Conservation (phyloP, 352 stramenopile genomes). For the Phytophthora parvispora region DNA sequence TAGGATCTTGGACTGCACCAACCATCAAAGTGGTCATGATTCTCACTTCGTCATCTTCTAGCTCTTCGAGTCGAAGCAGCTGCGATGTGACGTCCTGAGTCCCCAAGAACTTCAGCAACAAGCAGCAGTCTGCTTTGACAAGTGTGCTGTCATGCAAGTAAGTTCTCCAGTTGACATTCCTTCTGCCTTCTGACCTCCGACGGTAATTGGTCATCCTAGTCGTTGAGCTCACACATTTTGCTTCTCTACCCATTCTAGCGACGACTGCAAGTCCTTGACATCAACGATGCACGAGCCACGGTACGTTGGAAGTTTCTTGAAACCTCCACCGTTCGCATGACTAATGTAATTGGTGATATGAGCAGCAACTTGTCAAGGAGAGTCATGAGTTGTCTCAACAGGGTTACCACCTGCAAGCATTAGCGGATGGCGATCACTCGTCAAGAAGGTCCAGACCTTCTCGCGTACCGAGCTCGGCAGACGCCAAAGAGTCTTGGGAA, state of each 20-base stretch:
- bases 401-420: constrained; percentile 57
- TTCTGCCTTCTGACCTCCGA: neutral
- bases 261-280: constrained; percentile 23
- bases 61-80: constrained; percentile 36
- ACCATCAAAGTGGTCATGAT: neutral
- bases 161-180: neutral
- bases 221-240: neutral
- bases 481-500: constrained; percentile 10
- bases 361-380: constrained; percentile 47
- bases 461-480: constrained; percentile 22
- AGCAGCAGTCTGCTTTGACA: constrained; percentile 44
- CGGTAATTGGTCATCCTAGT: neutral
- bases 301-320: constrained; percentile 8
- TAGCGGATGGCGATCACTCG: constrained; percentile 35
- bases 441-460: constrained; percentile 23
- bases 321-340: neutral
- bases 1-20: neutral
- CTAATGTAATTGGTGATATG: neutral
- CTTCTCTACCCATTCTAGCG: constrained; percentile 11
- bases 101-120: constrained; percentile 33
- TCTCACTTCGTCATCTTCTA: neutral
- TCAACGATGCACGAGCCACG: constrained; percentile 17
- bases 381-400: constrained; percentile 60
- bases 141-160: constrained; percentile 46
- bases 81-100: constrained; percentile 42